These are phyloP conservation scores for Cordyceps militaris DNA, from an alignment of 2,329 filamentous ascomycete species.

Conservation along the genomic window DNA sequence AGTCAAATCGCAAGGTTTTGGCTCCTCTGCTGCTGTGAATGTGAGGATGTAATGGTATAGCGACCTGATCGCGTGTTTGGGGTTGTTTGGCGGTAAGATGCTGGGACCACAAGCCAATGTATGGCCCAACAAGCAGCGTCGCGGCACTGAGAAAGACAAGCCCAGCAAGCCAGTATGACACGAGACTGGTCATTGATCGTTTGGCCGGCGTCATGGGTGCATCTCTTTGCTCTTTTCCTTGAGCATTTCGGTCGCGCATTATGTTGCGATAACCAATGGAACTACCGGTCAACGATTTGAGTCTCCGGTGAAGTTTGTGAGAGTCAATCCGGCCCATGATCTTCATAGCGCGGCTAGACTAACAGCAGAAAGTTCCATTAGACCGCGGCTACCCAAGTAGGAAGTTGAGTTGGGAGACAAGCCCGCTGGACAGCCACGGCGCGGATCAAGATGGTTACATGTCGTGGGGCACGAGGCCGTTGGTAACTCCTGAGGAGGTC, in stretches of 20 bases:
- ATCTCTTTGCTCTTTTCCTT: not conserved
- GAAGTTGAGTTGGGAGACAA: not conserved
- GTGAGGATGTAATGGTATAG: conserved; percentile 6
- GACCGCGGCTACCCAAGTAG: conserved; percentile 6
- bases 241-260: not conserved
- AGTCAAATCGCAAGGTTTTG: conserved; percentile 7
- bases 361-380: not conserved
- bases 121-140: not conserved
- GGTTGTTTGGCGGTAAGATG: not conserved
- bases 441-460: not conserved
- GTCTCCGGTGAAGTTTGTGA: not conserved
- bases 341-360: not conserved
- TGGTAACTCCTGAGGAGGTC: not conserved
- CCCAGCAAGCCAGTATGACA: not conserved
- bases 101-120: not conserved
- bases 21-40: not conserved
- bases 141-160: not conserved
- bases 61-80: conserved; percentile 1
- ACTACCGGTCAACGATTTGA: not conserved
- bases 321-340: not conserved
- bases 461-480: not conserved
- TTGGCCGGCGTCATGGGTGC: not conserved
- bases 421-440: not conserved
- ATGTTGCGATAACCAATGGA: not conserved
- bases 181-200: not conserved